Evolutionary conservation across 352 stramenopile genomes (phyloP), one percentile per base, ranked within the genome.

Genomic region (Aphanomyces cochlioides): DNA sequence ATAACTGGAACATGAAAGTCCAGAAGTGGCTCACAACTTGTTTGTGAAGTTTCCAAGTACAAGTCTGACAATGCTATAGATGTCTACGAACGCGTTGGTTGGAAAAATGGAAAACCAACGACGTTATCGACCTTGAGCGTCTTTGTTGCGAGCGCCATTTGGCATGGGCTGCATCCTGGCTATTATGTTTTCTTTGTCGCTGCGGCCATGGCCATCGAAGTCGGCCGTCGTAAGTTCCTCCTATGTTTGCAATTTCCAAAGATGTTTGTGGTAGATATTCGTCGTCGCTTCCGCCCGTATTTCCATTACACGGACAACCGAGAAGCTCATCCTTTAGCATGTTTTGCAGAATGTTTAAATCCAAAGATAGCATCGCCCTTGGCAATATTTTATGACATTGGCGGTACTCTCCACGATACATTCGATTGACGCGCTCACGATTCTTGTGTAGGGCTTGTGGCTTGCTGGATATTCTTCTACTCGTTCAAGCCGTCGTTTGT

Each of bases 141-240:
- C 5, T 95, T 95, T 75, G 87, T 94, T 56, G 78, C 93, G 54
- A 95, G 87, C 65, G 87, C 87, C 34, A 41, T 93, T 72, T 95
- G 87, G 87, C 87, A 94, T 83, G 87, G 87, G 76, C 75, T 95
- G 15, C 89, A 83, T n/a, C 87, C 87, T 36, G 87, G 87, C 8
- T 95, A 95, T 74, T 95, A 95, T 72, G 72, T 95, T 21, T 95
- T 95, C 73, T 95, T 95, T 75, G 81, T 95, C 56, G 77, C 90
- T 47, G 85, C 83, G 69, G 85, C 81, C 39, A 81, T 95, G 57
- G 92, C 92, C 80, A 92, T 95, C 47, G 87, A 95, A 83, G 87
- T 89, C 41, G 87, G 84, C 75, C 92, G 93, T 74, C 77, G 83
- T 90, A 70, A 50, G 43, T 12, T 50, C 10, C 43, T 50, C 43